Conservation (phyloP, 2,329 filamentous ascomycete genomes). For the Madurella fahalii region DNA sequence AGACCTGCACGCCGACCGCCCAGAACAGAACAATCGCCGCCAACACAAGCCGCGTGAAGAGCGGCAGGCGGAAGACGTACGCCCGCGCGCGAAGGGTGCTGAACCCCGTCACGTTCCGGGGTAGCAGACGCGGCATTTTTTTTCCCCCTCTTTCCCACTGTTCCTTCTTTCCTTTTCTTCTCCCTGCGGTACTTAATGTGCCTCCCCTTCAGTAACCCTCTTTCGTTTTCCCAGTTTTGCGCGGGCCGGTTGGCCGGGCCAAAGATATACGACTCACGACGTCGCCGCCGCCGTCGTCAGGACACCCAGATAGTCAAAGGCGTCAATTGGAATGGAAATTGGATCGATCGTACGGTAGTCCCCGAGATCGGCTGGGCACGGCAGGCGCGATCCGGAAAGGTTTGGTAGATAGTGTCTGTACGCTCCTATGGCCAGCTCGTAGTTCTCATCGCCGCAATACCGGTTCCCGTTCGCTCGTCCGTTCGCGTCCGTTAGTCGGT, state of each 20-base stretch:
- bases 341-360: too few relatives aligned
- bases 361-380: background rate
- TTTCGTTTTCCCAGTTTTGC: too few relatives aligned
- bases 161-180: background rate
- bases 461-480: background rate
- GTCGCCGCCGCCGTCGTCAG: too few relatives aligned
- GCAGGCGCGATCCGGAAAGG: background rate
- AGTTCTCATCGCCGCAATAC: background rate
- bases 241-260: too few relatives aligned
- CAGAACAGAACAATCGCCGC: slow-evolving; percentile 65
- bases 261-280: too few relatives aligned
- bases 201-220: too few relatives aligned
- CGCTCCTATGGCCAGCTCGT: background rate
- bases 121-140: slow-evolving; percentile 25
- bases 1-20: slow-evolving; percentile 62
- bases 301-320: too few relatives aligned
- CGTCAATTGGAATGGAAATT: too few relatives aligned
- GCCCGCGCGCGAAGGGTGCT: slow-evolving; percentile 71
- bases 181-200: background rate
- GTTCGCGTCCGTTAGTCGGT: background rate
- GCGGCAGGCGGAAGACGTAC: slow-evolving; percentile 78
- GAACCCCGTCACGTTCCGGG: slow-evolving; percentile 46
- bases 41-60: slow-evolving; percentile 74
- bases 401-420: too few relatives aligned
- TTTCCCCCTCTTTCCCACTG: background rate